Base-by-base conservation (phyloP, 495 filamentous ascomycete genomes). In the Lasiosphaeris hirsuta region DNA sequence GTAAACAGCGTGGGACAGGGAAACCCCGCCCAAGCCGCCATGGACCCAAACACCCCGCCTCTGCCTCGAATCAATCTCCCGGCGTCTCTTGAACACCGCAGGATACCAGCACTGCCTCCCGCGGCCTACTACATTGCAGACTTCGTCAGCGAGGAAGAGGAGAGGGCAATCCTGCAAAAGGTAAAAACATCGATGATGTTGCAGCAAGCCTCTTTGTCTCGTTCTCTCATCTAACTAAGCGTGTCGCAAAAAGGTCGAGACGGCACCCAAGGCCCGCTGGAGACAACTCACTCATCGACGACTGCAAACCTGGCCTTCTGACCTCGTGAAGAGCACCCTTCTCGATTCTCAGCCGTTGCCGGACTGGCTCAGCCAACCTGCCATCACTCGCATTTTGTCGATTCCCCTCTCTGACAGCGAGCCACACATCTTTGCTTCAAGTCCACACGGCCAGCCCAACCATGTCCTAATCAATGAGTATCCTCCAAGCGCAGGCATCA, bases 381-480 rank as follows among this genome's bases (percentile, higher is more conserved):
- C 95, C 39, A 73, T 93, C 48, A 72, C 84, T 2, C 85, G 89
- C 36, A 78, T 98, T 5, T 72, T 74, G 49, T 78, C 77, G 34
- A 69, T 79, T 37, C 77, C 72, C n/a, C 19, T 78, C 13, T 67
- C 68, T 4, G 58, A 65, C 55, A 57, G 39, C 19, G 65, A 67
- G 41, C 52, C 62, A 15, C 63, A 76, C 46, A 77, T 96, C 18
- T 97, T 96, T 70, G 66, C 70, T 3, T 64, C 79, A 15, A 82
- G 90, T 19, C 89, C 92, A 23, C 92, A 97, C 62, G 57, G 72
- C 9, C 76, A 71, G 3, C 91, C 93, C 34, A 98, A 98, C 59
- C 94, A 98, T 75, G 88, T 94, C 45, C 78, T 98, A 14, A 82
- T 97, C 40, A 98, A 98, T 64, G 92, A 97, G 71, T 98, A 98